Evolutionary conservation across 768 basidiomycete genomes (phyloP).

Genomic region (Leccinum ochraceum): DNA sequence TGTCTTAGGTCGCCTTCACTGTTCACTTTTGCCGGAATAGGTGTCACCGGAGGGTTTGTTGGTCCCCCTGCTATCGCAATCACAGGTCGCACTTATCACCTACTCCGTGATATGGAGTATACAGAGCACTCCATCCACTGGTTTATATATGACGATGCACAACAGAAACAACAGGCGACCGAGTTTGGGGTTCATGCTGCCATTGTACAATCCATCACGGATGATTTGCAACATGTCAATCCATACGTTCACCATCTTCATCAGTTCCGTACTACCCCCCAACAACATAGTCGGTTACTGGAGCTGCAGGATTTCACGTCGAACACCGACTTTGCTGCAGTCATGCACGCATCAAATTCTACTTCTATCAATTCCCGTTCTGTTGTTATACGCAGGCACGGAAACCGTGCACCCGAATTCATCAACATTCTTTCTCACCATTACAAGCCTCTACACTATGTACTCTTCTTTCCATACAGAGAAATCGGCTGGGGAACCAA

Average conservation of each 20-base stretch:
- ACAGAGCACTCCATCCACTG: not conserved
- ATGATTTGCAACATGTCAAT: not conserved
- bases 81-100: not conserved
- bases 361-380: not conserved
- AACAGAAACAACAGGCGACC: too few relatives aligned
- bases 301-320: too few relatives aligned
- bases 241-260: not conserved
- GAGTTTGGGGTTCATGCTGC: not conserved
- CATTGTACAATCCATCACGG: not conserved
- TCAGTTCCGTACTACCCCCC: not conserved
- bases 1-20: not conserved
- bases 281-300: too few relatives aligned
- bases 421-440: not conserved
- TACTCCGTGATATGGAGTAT: not conserved
- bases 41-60: not conserved
- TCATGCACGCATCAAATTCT: not conserved
- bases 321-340: too few relatives aligned
- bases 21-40: not conserved
- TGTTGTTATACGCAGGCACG: not conserved
- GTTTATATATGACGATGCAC: not conserved
- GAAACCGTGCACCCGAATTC: not conserved
- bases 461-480: not conserved
- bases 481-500: not conserved
- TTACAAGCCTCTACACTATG: not conserved
- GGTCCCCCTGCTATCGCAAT: not conserved